Base-by-base conservation (phyloP, 2,329 filamentous ascomycete species). In the Pseudogymnoascus sp. region DNA sequence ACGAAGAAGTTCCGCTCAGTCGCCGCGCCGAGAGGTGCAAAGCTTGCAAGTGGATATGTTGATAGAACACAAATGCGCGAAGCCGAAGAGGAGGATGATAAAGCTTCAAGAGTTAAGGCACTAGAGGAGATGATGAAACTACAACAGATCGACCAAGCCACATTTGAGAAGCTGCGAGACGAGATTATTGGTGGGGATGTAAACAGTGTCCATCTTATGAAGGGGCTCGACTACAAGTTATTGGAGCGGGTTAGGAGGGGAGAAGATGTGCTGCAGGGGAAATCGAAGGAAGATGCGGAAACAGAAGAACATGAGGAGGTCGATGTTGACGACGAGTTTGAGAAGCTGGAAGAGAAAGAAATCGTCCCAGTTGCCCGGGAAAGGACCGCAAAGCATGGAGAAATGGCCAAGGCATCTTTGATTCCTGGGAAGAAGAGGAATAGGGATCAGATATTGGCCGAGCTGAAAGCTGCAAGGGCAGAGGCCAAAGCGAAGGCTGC, bases 161-260 rank as follows among this genome's bases (percentile, higher is more conserved):
- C 87, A 0, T 96, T 95, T 72, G 87, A 93, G 69, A 85, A 82
- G 68, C 74, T 93, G 41, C 80, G 89, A 35, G 83, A 84, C 65
- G 84, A 95, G 68, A 91, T 97, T 62, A 84, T 91, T 0, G 92
- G 92, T 3, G 93, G 92, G 6, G 89, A 96, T 72, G 76, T 92
- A 21, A 79, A 79, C 12, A 91, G 86, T 68, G 96, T 92, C 12
- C 91, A 96, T 79, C 76, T 97, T 66, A 88, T 97, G 58, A 97
- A 97, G 72, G 94, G 94, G 0, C 76, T 99, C 59, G 94, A 99
- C 75, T 89, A 91, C 72, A 89, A 89, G 73, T 78, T 97, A 10
- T 77, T 92, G 29, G 84, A 89, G 73, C 81, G 86, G 67, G 81
- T 89, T 64, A 82, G 82, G 64, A 82, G 81, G 62, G 90, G 89